Percentiles rank a stretch among this genome's conserved stretches.
Evolutionary conservation across 805 yeast genomes (phyloP).

Genomic region (Ogataea salicorniae): DNA sequence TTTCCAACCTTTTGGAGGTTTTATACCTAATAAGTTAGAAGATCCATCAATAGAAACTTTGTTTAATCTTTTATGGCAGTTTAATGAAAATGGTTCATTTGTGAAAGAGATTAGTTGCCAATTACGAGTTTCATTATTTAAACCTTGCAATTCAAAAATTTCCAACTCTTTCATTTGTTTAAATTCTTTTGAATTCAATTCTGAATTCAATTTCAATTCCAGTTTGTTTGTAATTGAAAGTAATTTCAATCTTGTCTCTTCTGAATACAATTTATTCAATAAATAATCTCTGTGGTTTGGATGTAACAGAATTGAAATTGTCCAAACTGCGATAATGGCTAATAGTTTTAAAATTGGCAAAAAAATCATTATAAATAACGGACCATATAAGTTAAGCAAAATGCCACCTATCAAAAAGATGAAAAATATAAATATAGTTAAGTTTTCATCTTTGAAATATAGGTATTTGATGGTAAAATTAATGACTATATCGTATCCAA

Average conservation of each 20-base stretch:
- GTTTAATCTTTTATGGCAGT: constrained; percentile 36
- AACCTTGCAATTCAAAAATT: constrained; percentile 61
- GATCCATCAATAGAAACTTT: constrained; percentile 25
- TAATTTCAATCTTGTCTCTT: constrained; percentile 54
- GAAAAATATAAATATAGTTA: constrained; percentile 50
- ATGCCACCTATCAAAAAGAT: constrained; percentile 15
- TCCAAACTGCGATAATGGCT: constrained; percentile 47
- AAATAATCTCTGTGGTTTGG: constrained; percentile 48
- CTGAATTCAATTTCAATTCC: constrained; percentile 39
- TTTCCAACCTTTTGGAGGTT: constrained; percentile 58
- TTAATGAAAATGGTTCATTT: constrained; percentile 47
- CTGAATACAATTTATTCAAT: constrained; percentile 48
- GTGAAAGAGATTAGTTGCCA: constrained; percentile 66
- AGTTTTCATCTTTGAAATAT: constrained; percentile 56
- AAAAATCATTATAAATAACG: constrained; percentile 9
- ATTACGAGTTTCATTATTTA: constrained; percentile 41
- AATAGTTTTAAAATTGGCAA: constrained; percentile 29
- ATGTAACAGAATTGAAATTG: constrained; percentile 37
- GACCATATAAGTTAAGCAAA: constrained; percentile 27
- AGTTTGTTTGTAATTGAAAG: constrained; percentile 43
- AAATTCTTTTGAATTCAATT: constrained; percentile 33
- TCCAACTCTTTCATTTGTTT: constrained; percentile 50
- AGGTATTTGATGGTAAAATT: constrained; percentile 50
- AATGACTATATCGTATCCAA: constrained; percentile 52
- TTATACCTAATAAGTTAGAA: constrained; percentile 33